These are phyloP conservation scores for Mycena sanguinolenta DNA, from an alignment of 768 basidiomycete species.

Conservation along the genomic window DNA sequence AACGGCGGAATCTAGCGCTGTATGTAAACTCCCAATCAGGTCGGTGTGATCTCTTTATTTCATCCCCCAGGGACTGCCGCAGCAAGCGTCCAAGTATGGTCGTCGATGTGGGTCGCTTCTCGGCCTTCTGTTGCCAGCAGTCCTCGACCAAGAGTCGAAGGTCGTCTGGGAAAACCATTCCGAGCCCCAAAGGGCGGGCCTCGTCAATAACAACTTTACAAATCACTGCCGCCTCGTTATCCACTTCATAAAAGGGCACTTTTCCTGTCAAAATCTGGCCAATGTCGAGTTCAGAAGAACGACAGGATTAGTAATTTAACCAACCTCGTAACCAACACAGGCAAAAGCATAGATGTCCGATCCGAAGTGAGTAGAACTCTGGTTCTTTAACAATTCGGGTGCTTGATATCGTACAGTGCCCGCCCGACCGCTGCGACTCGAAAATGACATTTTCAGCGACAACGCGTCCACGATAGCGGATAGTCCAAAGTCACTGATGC, in stretches of 20 bases:
- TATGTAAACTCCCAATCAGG: too few species aligned
- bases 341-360: too few species aligned
- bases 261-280: too few species aligned
- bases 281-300: too few species aligned
- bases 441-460: background rate
- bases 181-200: background rate
- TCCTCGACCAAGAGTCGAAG: background rate
- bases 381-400: too few species aligned
- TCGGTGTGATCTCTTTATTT: background rate
- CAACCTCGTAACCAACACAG: too few species aligned
- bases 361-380: too few species aligned
- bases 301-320: too few species aligned
- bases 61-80: background rate
- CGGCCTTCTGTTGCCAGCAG: background rate
- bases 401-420: background rate
- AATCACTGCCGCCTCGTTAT: background rate
- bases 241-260: background rate
- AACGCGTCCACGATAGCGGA: background rate
- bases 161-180: background rate
- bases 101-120: background rate
- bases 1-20: too few species aligned
- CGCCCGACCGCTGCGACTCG: background rate
- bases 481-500: background rate
- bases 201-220: background rate
- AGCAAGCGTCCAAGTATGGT: background rate